phyloP scores from a whole-genome alignment of 2,329 filamentous ascomycete species.

The Simplicillium sp. region DNA sequence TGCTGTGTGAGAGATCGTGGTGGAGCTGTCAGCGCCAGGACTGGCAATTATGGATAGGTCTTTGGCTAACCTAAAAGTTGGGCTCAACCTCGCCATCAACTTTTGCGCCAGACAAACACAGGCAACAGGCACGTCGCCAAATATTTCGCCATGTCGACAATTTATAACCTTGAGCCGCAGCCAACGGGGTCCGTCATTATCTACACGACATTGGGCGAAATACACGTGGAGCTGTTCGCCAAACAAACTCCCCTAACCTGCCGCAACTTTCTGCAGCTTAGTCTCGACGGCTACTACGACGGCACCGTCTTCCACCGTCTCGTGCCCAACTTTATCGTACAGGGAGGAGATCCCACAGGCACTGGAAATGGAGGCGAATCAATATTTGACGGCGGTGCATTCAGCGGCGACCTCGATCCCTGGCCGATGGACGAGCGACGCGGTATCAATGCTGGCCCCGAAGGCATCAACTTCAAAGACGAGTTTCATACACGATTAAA shows the following conservation, averaged over 20 bases:
- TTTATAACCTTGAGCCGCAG: slow-evolving; percentile 91
- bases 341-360: slow-evolving; percentile 89
- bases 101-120: too few relatives aligned
- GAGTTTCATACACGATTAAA: slow-evolving; percentile 89
- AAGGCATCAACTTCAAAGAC: slow-evolving; percentile 60
- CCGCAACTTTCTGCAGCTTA: slow-evolving; percentile 92
- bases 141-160: slow-evolving; percentile 58
- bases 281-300: slow-evolving; percentile 91
- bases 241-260: slow-evolving; percentile 87
- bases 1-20: too few relatives aligned
- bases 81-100: too few relatives aligned
- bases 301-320: slow-evolving; percentile 90
- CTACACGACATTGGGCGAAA: slow-evolving; percentile 80
- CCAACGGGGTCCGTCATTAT: slow-evolving; percentile 87
- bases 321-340: slow-evolving; percentile 83
- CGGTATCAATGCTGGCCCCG: slow-evolving; percentile 50
- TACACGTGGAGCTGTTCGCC: slow-evolving; percentile 88
- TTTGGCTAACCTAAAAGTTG: too few relatives aligned
- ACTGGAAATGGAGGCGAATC: slow-evolving; percentile 87
- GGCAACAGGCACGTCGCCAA: too few relatives aligned
- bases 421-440: slow-evolving; percentile 58
- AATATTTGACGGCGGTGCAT: slow-evolving; percentile 79
- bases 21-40: too few relatives aligned
- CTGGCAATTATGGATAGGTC: too few relatives aligned
- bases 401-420: slow-evolving; percentile 62